Percentiles rank a stretch among this genome's conserved stretches.
These are phyloP conservation scores for Flammula alnicola DNA, from an alignment of 1,284 basidiomycete genomes.

Conservation along the genomic window DNA sequence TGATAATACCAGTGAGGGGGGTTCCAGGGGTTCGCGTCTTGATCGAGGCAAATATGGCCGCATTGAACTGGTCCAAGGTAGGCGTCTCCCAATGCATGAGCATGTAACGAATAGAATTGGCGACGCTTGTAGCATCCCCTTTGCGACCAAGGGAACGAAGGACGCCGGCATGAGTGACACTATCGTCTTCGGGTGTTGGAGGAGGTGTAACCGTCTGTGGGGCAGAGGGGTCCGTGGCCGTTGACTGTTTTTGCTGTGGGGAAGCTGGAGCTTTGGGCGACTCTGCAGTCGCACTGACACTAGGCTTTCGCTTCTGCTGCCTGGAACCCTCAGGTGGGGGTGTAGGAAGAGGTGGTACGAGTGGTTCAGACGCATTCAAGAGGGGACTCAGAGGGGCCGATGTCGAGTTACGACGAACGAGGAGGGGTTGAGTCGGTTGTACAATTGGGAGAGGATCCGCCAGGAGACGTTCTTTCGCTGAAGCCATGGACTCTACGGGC, in stretches of 20 bases:
- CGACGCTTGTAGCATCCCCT: conserved; percentile 3
- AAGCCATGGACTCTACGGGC: conserved; percentile 25
- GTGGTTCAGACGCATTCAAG: conserved; percentile 14
- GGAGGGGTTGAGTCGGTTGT: conserved; percentile 26
- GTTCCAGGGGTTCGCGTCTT: conserved; percentile 54
- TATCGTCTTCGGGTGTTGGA: no score
- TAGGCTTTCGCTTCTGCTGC: not conserved
- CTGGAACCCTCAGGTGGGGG: conserved; percentile 15
- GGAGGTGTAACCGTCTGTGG: no score
- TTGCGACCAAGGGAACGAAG: conserved; percentile 1
- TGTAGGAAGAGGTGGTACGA: conserved; percentile 23
- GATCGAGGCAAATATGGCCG: conserved; percentile 61
- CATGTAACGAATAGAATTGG: conserved; percentile 36
- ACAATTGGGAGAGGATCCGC: conserved; percentile 19
- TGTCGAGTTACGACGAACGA: conserved; percentile 52
- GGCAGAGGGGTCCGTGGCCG: no score
- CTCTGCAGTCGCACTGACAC: no score
- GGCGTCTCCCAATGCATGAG: conserved; percentile 26
- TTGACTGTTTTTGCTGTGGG: no score
- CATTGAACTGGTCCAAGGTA: conserved; percentile 66
- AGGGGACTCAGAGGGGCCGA: conserved; percentile 33
- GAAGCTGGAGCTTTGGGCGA: no score
- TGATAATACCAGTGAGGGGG: conserved; percentile 63
- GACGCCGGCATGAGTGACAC: no score
- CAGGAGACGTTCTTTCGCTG: conserved; percentile 27